These are phyloP conservation scores for Hygrophorus pudorinus DNA, from an alignment of 768 basidiomycete species.

Conservation along the genomic window DNA sequence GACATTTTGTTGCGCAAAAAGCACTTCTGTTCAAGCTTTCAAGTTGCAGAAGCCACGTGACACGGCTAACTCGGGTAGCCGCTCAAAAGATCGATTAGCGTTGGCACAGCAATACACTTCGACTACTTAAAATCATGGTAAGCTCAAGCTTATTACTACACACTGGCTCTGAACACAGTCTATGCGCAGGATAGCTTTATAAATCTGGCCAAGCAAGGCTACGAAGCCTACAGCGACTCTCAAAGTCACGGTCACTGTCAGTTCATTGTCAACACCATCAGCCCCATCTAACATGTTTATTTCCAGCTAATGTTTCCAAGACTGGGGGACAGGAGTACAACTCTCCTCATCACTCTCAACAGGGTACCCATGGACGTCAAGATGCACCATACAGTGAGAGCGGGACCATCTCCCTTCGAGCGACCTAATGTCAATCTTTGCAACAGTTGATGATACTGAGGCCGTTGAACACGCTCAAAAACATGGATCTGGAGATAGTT, in stretches of 20 bases:
- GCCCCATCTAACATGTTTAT: not conserved
- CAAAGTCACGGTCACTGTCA: conserved; percentile 26
- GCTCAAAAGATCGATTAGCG: no score
- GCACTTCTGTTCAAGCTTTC: no score
- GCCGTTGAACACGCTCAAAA: conserved; percentile 45
- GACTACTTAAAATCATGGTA: not conserved
- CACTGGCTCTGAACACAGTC: not conserved
- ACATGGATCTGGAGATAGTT: conserved; percentile 47
- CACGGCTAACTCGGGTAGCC: no score
- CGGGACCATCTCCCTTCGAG: conserved; percentile 4
- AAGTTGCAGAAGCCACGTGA: no score
- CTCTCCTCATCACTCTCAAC: conserved; percentile 36
- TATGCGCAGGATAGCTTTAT: conserved; percentile 29
- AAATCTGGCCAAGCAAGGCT: conserved; percentile 60
- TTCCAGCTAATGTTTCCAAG: conserved; percentile 33
- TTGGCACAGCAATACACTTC: not conserved
- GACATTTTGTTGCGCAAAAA: no score
- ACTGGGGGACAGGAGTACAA: conserved; percentile 63
- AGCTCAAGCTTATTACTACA: not conserved
- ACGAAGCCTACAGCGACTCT: conserved; percentile 41
- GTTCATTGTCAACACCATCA: not conserved
- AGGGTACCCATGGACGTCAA: conserved; percentile 11
- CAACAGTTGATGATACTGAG: conserved; percentile 53
- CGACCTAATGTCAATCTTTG: conserved; percentile 1
- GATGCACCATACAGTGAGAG: conserved; percentile 23